phyloP scores from a whole-genome alignment of 2,329 filamentous ascomycete species.

The Fusarium longipes region DNA sequence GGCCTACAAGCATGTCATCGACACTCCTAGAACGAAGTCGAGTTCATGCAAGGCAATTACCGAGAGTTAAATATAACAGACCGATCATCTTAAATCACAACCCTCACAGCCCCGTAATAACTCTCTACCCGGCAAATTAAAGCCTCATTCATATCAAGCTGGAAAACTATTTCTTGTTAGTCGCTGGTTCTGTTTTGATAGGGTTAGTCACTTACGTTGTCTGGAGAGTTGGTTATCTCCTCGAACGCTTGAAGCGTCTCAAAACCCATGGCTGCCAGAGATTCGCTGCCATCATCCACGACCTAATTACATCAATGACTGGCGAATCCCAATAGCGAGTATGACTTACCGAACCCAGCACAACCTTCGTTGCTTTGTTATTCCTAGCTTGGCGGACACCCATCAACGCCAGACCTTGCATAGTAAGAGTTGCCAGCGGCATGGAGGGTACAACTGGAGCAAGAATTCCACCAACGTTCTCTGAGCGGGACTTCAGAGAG shows the following conservation, averaged over 20 bases:
- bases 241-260: conserved; percentile 83
- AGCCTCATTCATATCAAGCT: conserved; percentile 13
- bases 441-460: conserved; percentile 80
- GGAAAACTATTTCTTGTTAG: conserved; percentile 28
- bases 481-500: conserved; percentile 68
- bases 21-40: not conserved
- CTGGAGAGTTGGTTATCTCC: conserved; percentile 75
- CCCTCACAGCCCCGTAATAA: not conserved
- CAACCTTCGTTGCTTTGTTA: conserved; percentile 76
- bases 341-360: conserved; percentile 80
- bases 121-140: not conserved
- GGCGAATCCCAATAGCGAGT: accelerated
- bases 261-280: conserved; percentile 83
- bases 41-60: not conserved
- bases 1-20: not conserved
- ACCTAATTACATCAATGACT: conserved; percentile 60
- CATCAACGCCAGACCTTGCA: conserved; percentile 82
- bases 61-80: not conserved
- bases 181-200: not conserved
- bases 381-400: conserved; percentile 85
- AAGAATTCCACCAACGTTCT: conserved; percentile 78
- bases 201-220: conserved; percentile 54
- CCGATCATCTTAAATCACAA: not conserved
- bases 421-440: conserved; percentile 74
- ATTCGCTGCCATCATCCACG: conserved; percentile 76